Percentiles rank a stretch among this genome's conserved stretches.
Conservation (phyloP, 257 asterid species). For the Phtheirospermum japonicum region DNA sequence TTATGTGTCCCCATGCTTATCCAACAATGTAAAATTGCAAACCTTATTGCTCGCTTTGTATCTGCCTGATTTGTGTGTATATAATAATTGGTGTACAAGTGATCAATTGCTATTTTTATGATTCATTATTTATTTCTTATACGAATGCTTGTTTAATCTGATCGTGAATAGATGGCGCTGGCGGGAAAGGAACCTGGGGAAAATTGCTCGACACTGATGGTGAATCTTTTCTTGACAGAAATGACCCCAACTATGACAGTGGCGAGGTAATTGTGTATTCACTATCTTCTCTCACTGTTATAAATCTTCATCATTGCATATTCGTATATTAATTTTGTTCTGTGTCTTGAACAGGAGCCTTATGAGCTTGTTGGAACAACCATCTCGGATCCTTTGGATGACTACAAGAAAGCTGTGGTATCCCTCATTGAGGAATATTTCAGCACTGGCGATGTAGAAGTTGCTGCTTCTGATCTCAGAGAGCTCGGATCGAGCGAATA, state of each 20-base stretch:
- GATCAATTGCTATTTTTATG: background rate
- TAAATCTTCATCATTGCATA: background rate
- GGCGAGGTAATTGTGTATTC: conserved; percentile 63
- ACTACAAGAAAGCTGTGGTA: conserved; percentile 81
- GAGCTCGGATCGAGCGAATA: conserved; percentile 82
- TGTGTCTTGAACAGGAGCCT: conserved; percentile 62
- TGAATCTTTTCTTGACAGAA: conserved; percentile 59
- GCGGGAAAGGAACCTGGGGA: conserved; percentile 99
- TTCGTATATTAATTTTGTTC: conserved; percentile 33
- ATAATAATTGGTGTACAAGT: background rate
- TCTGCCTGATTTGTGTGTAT: background rate
- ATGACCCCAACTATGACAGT: conserved; percentile 96
- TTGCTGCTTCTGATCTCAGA: conserved; percentile 80
- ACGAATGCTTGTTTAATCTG: conserved; percentile 14
- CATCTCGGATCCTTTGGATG: conserved; percentile 73
- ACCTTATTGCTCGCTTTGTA: background rate
- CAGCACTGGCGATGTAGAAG: conserved; percentile 82
- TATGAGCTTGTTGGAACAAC: conserved; percentile 81
- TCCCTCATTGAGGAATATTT: conserved; percentile 88
- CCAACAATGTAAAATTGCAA: background rate
- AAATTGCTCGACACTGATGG: conserved; percentile 82
- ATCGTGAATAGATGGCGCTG: conserved; percentile 85
- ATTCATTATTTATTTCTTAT: background rate
- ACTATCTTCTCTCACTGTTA: background rate
- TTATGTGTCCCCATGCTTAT: background rate